Percentiles rank a stretch among this genome's conserved stretches.
phyloP scores from a whole-genome alignment of 1,284 basidiomycete species.

The Mycocalia duriaeana region DNA sequence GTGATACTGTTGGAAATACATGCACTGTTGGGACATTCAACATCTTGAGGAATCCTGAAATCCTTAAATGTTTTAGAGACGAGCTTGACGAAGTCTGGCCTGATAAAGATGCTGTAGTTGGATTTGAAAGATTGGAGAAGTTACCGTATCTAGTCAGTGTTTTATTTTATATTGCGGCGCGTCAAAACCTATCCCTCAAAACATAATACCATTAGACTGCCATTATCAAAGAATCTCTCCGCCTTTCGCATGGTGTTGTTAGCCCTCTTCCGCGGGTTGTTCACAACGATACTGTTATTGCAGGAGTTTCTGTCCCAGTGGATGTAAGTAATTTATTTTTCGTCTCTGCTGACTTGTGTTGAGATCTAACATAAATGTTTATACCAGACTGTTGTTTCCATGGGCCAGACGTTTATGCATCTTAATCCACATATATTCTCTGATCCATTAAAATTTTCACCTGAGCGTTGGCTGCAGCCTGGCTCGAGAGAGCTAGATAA shows the following conservation, averaged over 20 bases:
- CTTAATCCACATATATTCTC: conserved; percentile 23
- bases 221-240: conserved; percentile 35
- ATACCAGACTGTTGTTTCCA: conserved; percentile 24
- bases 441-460: conserved; percentile 31
- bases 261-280: conserved; percentile 26
- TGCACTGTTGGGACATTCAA: conserved; percentile 28
- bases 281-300: conserved; percentile 15
- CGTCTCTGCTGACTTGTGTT: background rate
- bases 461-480: conserved; percentile 30
- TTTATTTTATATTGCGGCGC: background rate
- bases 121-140: conserved; percentile 22
- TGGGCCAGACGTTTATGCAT: conserved; percentile 26
- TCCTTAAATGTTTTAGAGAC: conserved; percentile 16
- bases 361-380: background rate
- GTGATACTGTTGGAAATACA: conserved; percentile 31
- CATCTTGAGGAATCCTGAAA: conserved; percentile 20
- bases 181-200: background rate
- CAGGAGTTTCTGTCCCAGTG: conserved; percentile 18
- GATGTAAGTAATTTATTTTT: conserved; percentile 11
- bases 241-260: conserved; percentile 25
- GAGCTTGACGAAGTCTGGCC: conserved; percentile 27
- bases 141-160: conserved; percentile 29
- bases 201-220: conserved; percentile 15
- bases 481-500: conserved; percentile 21
- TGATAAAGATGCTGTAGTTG: conserved; percentile 16